Conservation (phyloP, 805 yeast genomes). For the Maudiozyma saulgeensis region DNA sequence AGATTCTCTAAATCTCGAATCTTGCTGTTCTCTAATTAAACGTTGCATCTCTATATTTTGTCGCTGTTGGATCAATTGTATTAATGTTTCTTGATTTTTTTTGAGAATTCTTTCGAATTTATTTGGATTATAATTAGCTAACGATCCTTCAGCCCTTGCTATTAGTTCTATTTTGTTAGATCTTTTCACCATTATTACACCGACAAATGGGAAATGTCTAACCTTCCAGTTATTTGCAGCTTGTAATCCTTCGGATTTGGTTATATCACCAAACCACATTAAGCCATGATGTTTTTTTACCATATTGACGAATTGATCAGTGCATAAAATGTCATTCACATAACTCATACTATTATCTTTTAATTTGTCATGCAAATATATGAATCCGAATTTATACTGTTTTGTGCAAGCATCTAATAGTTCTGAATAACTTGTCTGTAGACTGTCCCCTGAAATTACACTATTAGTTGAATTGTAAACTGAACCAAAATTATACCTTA, state of each 20-base stretch:
- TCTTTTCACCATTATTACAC: slow-evolving; percentile 61
- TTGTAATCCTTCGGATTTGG: slow-evolving; percentile 76
- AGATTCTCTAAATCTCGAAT: slow-evolving; percentile 64
- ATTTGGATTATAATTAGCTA: slow-evolving; percentile 10
- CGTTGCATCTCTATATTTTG: slow-evolving; percentile 51
- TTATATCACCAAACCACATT: slow-evolving; percentile 82
- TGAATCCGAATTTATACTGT: slow-evolving; percentile 61
- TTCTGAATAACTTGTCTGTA: slow-evolving; percentile 70
- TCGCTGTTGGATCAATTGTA: slow-evolving; percentile 51
- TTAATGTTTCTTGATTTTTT: slow-evolving; percentile 31
- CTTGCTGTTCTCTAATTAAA: slow-evolving; percentile 60
- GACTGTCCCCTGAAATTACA: slow-evolving; percentile 7
- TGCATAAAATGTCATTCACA: slow-evolving; percentile 44
- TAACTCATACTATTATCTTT: slow-evolving; percentile 53
- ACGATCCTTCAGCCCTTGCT: slow-evolving; percentile 18
- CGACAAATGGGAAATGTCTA: slow-evolving; percentile 73
- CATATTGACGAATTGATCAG: slow-evolving; percentile 39
- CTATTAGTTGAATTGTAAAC: slow-evolving; percentile 20
- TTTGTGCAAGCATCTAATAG: slow-evolving; percentile 63
- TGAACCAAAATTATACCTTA: slow-evolving; percentile 17
- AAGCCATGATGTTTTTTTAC: slow-evolving; percentile 44
- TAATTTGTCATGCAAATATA: slow-evolving; percentile 63
- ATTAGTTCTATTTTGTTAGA: slow-evolving; percentile 27
- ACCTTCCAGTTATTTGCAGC: slow-evolving; percentile 67
- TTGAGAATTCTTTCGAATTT: slow-evolving; percentile 15